These are phyloP conservation scores for Rhodotorula glutinis DNA, from an alignment of 1,284 basidiomycete species.

Conservation along the genomic window DNA sequence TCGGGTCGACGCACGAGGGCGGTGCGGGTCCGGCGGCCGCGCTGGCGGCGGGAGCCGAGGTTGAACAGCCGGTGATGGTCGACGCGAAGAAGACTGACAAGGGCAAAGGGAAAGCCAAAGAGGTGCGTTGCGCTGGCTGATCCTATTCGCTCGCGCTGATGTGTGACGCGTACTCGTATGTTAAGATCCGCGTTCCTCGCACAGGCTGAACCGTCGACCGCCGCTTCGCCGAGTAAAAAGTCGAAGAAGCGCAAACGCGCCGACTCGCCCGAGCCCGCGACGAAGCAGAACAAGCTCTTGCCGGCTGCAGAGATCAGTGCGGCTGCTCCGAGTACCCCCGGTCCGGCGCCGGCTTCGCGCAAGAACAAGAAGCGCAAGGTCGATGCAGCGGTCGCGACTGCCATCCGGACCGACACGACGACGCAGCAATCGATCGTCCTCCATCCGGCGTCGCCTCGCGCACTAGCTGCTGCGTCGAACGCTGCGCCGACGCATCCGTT, in stretches of 20 bases:
- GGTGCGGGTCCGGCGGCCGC: not conserved
- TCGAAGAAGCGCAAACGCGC: constrained; percentile 25
- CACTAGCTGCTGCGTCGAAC: not conserved
- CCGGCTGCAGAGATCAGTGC: no score
- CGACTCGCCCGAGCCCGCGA: constrained; percentile 6
- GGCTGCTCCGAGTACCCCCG: no score
- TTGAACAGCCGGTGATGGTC: not conserved
- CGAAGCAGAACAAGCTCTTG: not conserved
- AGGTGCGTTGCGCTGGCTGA: not conserved
- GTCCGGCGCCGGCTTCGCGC: not conserved
- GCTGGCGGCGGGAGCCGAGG: not conserved
- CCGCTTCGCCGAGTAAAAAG: not conserved
- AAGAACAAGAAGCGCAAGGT: constrained; percentile 28
- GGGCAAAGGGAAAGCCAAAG: constrained; percentile 12
- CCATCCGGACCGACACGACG: not conserved
- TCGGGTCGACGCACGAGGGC: not conserved
- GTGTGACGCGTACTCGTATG: no score
- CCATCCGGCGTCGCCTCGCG: constrained; percentile 4
- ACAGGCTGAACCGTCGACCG: not conserved
- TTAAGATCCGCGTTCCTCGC: no score
- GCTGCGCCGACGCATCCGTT: not conserved
- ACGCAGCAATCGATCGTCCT: constrained; percentile 2
- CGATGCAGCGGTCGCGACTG: not conserved
- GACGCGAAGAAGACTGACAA: not conserved
- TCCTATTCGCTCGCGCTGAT: not conserved